Conservation (phyloP, 345 rosid genomes). For the Turnera subulata region DNA sequence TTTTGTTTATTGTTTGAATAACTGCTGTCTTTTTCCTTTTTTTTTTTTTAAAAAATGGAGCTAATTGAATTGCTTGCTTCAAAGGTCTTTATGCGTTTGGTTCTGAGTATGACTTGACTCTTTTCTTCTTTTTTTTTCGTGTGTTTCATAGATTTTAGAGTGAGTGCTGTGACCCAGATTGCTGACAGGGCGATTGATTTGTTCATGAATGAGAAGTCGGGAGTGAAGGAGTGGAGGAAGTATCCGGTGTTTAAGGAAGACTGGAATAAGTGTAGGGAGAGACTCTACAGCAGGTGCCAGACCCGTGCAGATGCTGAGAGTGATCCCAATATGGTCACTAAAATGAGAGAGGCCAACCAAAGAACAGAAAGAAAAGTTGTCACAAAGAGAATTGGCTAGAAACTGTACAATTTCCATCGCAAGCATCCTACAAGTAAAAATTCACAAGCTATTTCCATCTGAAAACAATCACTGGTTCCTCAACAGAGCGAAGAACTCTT, state of each 20-base stretch:
- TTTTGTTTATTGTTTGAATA: not conserved
- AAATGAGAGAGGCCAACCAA: slow-evolving; percentile 92
- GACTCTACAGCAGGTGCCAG: slow-evolving; percentile 65
- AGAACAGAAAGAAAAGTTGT: too few relatives aligned
- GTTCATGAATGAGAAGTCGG: slow-evolving; percentile 73
- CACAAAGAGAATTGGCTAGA: too few relatives aligned
- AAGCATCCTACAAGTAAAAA: not conserved
- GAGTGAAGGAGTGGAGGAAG: slow-evolving; percentile 75
- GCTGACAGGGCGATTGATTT: slow-evolving; percentile 76
- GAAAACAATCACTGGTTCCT: not conserved
- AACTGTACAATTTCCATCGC: too few relatives aligned
- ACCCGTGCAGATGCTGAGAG: slow-evolving; percentile 48
- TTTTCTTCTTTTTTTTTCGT: slow-evolving; percentile 3
- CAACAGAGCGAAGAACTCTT: too few relatives aligned
- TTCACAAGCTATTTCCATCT: not conserved
- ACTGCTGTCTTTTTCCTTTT: not conserved
- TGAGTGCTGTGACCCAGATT: slow-evolving; percentile 42
- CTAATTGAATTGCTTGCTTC: not conserved
- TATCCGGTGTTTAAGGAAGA: slow-evolving; percentile 74
- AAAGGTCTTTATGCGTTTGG: not conserved
- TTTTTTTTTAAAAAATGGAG: too few relatives aligned
- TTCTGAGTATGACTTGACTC: too few relatives aligned
- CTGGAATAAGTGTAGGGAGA: slow-evolving; percentile 71
- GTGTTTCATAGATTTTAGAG: not conserved
- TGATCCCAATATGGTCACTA: slow-evolving; percentile 47